Conservation (phyloP, 2,329 filamentous ascomycete genomes). For the Alternaria brassicicola region DNA sequence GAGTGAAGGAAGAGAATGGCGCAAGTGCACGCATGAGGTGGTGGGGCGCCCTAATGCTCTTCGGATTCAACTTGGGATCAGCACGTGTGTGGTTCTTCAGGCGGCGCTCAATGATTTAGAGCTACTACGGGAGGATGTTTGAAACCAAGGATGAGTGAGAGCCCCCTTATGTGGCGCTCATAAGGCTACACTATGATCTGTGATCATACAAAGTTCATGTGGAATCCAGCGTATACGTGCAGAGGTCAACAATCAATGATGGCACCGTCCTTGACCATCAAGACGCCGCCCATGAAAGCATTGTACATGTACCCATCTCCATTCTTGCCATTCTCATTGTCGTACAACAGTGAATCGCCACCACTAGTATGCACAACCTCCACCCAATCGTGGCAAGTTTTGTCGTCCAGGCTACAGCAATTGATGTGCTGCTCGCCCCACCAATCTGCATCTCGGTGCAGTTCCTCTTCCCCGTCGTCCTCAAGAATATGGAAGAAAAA, state of each 20-base stretch:
- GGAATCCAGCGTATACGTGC: too few species aligned
- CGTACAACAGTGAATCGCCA: neutral
- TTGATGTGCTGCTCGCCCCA: neutral
- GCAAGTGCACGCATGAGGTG: neutral
- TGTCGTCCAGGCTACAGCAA: neutral
- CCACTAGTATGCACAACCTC: neutral
- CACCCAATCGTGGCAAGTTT: constrained; percentile 4
- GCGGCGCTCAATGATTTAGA: too few species aligned
- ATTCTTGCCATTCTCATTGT: neutral
- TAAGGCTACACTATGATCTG: too few species aligned
- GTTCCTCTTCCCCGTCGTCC: neutral
- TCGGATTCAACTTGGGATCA: neutral
- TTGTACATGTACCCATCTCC: neutral
- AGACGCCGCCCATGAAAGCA: neutral
- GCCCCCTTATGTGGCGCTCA: too few species aligned
- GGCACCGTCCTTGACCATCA: neutral
- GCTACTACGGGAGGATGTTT: too few species aligned
- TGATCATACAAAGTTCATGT: neutral
- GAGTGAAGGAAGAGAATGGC: neutral
- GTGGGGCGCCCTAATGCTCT: constrained; percentile 4
- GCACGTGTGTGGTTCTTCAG: too few species aligned
- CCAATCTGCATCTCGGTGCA: too few species aligned
- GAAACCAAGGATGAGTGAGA: too few species aligned
- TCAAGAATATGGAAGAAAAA: neutral
- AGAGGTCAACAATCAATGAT: neutral